phyloP scores from a whole-genome alignment of 2,329 filamentous ascomycete species.

The Botrytis pseudocinerea region DNA sequence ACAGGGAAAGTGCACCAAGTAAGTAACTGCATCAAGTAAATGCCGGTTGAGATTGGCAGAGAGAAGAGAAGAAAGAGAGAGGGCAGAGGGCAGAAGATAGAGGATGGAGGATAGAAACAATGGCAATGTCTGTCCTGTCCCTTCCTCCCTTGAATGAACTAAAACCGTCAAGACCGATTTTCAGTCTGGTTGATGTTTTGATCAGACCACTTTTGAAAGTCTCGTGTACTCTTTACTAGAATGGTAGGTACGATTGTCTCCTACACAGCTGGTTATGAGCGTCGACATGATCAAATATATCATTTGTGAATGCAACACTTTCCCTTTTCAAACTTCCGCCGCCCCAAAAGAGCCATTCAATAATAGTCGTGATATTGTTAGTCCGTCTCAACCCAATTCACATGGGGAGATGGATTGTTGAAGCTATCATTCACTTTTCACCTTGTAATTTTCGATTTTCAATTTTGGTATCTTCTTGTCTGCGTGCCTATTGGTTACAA shows the following conservation, averaged over 20 bases:
- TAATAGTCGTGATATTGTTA: neutral
- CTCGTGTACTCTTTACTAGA: neutral
- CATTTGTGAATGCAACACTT: neutral
- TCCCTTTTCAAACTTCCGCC: neutral
- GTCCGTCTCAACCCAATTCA: neutral
- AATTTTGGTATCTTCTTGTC: neutral
- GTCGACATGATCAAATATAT: neutral
- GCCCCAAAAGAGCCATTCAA: neutral
- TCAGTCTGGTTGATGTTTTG: neutral
- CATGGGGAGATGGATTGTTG: no score
- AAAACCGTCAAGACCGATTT: neutral
- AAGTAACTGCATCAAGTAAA: neutral
- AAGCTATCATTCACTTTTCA: neutral
- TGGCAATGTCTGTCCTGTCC: neutral
- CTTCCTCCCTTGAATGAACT: neutral
- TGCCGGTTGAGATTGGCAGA: neutral
- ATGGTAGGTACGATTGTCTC: neutral
- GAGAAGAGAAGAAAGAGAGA: neutral
- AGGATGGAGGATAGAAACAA: neutral
- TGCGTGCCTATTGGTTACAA: neutral
- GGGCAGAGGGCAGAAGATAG: neutral
- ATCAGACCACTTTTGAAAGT: neutral
- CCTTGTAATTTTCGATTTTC: neutral
- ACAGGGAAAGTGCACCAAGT: neutral
- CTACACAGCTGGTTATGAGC: neutral